Evolutionary conservation across 1,139 yeast species (phyloP).

Genomic region (Taphrina pruni): DNA sequence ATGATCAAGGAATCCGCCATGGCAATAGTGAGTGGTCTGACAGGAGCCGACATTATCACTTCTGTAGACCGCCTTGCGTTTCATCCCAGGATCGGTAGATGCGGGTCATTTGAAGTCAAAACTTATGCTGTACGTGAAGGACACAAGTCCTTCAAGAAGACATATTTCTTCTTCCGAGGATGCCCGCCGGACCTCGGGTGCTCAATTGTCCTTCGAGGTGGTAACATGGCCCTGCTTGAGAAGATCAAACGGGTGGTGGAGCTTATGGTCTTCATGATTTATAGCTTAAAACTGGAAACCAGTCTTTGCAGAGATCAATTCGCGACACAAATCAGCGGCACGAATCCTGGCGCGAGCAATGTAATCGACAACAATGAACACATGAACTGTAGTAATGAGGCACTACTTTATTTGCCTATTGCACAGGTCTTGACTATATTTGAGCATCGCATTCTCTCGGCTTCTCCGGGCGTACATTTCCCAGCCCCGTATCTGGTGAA

Average conservation of each 20-base stretch:
- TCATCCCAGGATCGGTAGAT: slow-evolving; percentile 70
- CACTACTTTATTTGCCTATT: slow-evolving; percentile 43
- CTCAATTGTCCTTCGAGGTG: slow-evolving; percentile 82
- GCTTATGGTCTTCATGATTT: slow-evolving; percentile 75
- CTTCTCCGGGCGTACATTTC: slow-evolving; percentile 77
- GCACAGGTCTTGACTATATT: slow-evolving; percentile 45
- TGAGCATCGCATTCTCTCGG: slow-evolving; percentile 57
- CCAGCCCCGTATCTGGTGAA: slow-evolving; percentile 67
- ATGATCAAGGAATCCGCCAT: slow-evolving; percentile 83
- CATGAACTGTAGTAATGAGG: slow-evolving; percentile 2
- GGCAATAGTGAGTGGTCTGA: slow-evolving; percentile 76
- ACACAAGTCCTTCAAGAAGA: slow-evolving; percentile 57
- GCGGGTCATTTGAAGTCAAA: slow-evolving; percentile 72
- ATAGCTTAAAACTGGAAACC: slow-evolving; percentile 80
- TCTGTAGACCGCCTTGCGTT: slow-evolving; percentile 69
- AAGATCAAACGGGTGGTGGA: slow-evolving; percentile 80
- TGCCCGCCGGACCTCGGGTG: slow-evolving; percentile 77
- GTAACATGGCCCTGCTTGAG: slow-evolving; percentile 61
- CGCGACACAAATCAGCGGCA: slow-evolving; percentile 48
- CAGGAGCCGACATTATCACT: slow-evolving; percentile 78
- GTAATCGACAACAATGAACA: neutral
- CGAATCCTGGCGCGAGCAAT: neutral
- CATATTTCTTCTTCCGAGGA: slow-evolving; percentile 79
- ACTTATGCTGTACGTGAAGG: slow-evolving; percentile 63
- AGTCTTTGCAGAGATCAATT: slow-evolving; percentile 79